A percentile compares a stretch with the other conserved stretches of the same genome.
These are phyloP conservation scores for Aegilops speltoides DNA, from an alignment of 176 grass and related monocot species.

Conservation along the genomic window DNA sequence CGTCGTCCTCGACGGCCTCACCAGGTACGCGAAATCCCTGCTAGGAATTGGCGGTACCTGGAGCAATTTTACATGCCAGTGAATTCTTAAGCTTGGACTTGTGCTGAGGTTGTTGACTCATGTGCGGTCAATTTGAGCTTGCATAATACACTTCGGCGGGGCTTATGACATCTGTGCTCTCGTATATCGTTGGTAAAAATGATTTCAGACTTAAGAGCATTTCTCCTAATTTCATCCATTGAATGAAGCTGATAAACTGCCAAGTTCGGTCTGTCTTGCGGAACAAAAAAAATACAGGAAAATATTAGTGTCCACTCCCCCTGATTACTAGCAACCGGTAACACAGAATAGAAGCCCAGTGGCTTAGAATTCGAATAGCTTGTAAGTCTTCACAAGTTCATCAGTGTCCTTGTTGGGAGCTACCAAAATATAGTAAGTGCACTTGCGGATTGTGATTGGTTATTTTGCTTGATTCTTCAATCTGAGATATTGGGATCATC, in stretches of 20 bases:
- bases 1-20: constrained; percentile 87
- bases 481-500: not conserved
- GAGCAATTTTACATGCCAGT: too few species aligned
- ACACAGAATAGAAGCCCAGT: not conserved
- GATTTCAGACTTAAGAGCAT: too few species aligned
- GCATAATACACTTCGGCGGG: not conserved
- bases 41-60: not conserved
- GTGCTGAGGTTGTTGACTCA: not conserved
- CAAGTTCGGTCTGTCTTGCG: too few species aligned
- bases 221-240: too few species aligned
- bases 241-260: too few species aligned
- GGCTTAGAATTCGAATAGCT: not conserved
- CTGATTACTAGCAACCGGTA: too few species aligned
- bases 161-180: not conserved
- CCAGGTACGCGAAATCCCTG: constrained; percentile 46
- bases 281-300: too few species aligned
- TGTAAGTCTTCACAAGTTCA: not conserved
- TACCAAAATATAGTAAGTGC: not conserved
- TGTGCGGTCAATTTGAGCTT: not conserved
- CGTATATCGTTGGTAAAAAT: not conserved
- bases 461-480: not conserved
- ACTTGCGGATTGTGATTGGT: not conserved
- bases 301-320: too few species aligned
- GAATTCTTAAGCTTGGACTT: not conserved
- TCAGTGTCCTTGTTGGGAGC: not conserved